Base-by-base conservation (phyloP, 306 rosid species). In the Quillaja saponaria region DNA sequence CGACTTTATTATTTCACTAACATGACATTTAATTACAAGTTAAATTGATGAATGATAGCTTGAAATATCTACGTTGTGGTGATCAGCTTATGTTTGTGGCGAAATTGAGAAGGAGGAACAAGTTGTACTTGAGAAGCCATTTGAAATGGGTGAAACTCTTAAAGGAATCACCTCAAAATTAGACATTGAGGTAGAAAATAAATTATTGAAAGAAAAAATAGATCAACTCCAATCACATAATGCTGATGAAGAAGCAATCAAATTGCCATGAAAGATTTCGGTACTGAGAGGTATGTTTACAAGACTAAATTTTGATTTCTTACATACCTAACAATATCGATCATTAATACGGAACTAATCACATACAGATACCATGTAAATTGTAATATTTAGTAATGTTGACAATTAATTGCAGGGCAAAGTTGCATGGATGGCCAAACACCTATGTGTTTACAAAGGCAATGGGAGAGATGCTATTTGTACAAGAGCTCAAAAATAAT, bases 381-480 rank as follows among this genome's bases (percentile, higher is more conserved):
- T n/a, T n/a, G 55, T 4, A 3, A 21, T 20, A 50, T 8, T 12
- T 50, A 21, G 13, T 50, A 18, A 17, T 18, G 18, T 3, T 16
- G 12, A 18, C 17, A 7, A 54, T n/a, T n/a, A n/a, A n/a, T n/a
- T n/a, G n/a, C 21, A 78, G 82, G 47, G 76, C 84, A 37, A 78
- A 75, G 13, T 25, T 68, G 18, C 71, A 70, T 28, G 88, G 82
- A 31, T 76, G 82, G 85, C 77, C 72, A 63, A 67, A 79, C 42
- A 71, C 76, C 2, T 80, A 77, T 18, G 62, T 17, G 0, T 76
- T 72, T 11, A 82, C 87, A 7, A 78, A 78, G 35, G 84, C 79
- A 21, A 68, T 75, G 76, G 87, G 90, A 60, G 85, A 84, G 35
- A 79, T 82, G 72, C 6, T 67, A 37, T 0, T 75, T 19, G 28